Conservation (phyloP, 1,139 yeast genomes). For the Sugiyamaella novakii region DNA sequence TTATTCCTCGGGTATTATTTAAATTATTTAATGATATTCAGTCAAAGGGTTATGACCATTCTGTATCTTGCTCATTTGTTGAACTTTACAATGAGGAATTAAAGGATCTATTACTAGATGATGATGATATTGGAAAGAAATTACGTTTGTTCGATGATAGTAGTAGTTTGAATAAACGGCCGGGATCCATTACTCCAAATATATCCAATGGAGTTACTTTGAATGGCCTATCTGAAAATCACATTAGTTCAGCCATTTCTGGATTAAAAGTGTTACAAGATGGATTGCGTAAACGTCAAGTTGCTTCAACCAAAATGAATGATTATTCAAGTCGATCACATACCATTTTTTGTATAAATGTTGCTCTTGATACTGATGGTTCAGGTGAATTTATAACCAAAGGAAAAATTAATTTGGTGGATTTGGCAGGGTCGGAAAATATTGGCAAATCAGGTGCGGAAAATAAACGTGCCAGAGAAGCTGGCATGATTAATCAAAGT, state of each 20-base stretch:
- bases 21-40: slow-evolving; percentile 27
- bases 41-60: slow-evolving; percentile 50
- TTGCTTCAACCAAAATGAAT: slow-evolving; percentile 64
- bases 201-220: slow-evolving; percentile 39
- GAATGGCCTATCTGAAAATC: slow-evolving; percentile 50
- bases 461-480: slow-evolving; percentile 79
- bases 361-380: slow-evolving; percentile 46
- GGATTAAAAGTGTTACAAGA: slow-evolving; percentile 47
- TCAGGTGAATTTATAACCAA: slow-evolving; percentile 37
- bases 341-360: slow-evolving; percentile 67
- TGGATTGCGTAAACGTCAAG: slow-evolving; percentile 56
- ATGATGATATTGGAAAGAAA: slow-evolving; percentile 36
- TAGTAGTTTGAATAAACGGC: neutral
- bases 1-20: slow-evolving; percentile 62
- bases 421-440: slow-evolving; percentile 88
- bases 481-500: slow-evolving; percentile 85
- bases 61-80: slow-evolving; percentile 68
- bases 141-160: slow-evolving; percentile 50
- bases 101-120: slow-evolving; percentile 54
- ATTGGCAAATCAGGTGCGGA: slow-evolving; percentile 77
- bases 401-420: slow-evolving; percentile 78
- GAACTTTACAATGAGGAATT: slow-evolving; percentile 77
- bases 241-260: slow-evolving; percentile 37
- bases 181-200: slow-evolving; percentile 1
- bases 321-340: slow-evolving; percentile 64